Evolutionary conservation across 306 rosid genomes (phyloP).

Genomic region (Amphicarpaea edgeworthii): DNA sequence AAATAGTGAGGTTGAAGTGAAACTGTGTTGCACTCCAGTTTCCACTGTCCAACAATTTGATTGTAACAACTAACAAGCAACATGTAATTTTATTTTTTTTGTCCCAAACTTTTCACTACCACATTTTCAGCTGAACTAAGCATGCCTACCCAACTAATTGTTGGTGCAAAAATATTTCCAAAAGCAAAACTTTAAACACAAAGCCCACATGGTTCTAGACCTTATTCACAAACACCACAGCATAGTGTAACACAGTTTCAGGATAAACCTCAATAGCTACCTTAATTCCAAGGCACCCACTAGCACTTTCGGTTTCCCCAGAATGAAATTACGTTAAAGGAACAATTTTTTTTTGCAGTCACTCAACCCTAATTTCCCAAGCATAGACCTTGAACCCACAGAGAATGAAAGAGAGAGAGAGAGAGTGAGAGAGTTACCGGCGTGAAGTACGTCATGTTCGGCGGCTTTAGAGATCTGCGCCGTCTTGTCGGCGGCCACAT

Average conservation of each 20-base stretch:
- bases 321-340: constrained; percentile 7
- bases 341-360: constrained; percentile 9
- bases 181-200: constrained; percentile 21
- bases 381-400: not conserved
- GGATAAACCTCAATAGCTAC: not conserved
- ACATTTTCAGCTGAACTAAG: constrained; percentile 33
- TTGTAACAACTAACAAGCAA: not conserved
- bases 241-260: not conserved
- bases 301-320: not conserved
- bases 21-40: not conserved
- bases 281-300: constrained; percentile 21
- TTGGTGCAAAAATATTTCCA: constrained; percentile 9
- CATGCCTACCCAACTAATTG: not conserved
- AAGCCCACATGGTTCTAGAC: too few relatives aligned
- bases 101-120: constrained; percentile 5
- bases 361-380: constrained; percentile 15
- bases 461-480: constrained; percentile 52
- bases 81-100: not conserved
- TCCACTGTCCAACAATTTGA: not conserved
- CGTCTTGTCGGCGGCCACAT: constrained; percentile 30
- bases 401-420: not conserved
- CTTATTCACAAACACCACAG: constrained; percentile 19
- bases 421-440: constrained; percentile 53
- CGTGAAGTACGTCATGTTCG: constrained; percentile 45
- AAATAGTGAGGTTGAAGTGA: not conserved